Evolutionary conservation across 495 filamentous ascomycete genomes (phyloP).

Genomic region (Recurvomyces mirabilis): DNA sequence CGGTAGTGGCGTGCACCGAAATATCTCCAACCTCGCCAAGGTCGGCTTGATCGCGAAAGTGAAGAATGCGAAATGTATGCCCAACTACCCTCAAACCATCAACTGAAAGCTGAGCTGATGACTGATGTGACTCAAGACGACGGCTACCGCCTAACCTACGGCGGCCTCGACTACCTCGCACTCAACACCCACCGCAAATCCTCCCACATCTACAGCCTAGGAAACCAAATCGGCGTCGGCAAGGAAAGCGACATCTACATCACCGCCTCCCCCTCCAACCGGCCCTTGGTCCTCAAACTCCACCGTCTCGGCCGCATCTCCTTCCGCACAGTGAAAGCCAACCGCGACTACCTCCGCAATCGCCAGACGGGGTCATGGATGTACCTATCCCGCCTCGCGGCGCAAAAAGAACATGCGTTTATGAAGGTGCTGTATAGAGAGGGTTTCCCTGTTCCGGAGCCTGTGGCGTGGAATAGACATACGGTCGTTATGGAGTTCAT

Average conservation of each 20-base stretch:
- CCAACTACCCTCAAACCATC: no score
- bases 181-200: slow-evolving; percentile 76
- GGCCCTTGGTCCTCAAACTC: slow-evolving; percentile 75
- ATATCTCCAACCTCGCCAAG: slow-evolving; percentile 85
- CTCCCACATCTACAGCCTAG: slow-evolving; percentile 73
- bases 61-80: slow-evolving; percentile 79
- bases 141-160: slow-evolving; percentile 93
- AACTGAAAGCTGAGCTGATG: no score
- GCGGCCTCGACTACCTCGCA: slow-evolving; percentile 91
- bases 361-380: slow-evolving; percentile 76
- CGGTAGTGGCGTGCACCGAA: slow-evolving; percentile 71
- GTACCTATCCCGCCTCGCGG: slow-evolving; percentile 89
- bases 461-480: slow-evolving; percentile 77
- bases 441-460: slow-evolving; percentile 79
- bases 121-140: slow-evolving; percentile 48
- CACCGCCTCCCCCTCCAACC: slow-evolving; percentile 51
- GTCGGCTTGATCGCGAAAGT: slow-evolving; percentile 81
- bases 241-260: slow-evolving; percentile 97
- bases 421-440: slow-evolving; percentile 76
- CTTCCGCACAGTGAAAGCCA: slow-evolving; percentile 89
- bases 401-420: slow-evolving; percentile 83
- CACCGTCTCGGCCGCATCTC: slow-evolving; percentile 92
- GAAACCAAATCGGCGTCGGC: slow-evolving; percentile 88
- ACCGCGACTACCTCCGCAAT: slow-evolving; percentile 88
- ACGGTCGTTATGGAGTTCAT: slow-evolving; percentile 90